Evolutionary conservation across 176 grass and related monocot genomes (phyloP), one percentile per base, ranked within the genome.

Genomic region (Elymus sibiricus): DNA sequence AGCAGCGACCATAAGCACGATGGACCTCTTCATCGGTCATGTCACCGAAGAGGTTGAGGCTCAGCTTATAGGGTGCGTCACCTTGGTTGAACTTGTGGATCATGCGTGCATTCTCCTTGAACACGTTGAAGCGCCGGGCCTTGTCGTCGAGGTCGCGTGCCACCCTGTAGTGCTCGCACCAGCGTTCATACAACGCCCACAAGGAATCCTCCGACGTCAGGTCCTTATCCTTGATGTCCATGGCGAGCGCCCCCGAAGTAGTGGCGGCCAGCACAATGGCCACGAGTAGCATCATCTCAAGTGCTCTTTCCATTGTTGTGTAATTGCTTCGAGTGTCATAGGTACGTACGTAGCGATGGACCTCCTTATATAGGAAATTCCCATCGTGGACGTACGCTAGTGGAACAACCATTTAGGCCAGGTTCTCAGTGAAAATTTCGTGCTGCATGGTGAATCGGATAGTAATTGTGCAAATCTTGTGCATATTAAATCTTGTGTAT

Each of bases 41-140:
- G 81, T 92, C 89, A 34, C 63, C 72, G 56, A 94, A 90, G 46
- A 9, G 77, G 72, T 94, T 92, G 53, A 92, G 83, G 21, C 78
- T 64, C 1, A 89, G 84, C 42, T 82, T 89, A 77, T 94, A 94
- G 1, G 81, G 43, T 19, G 60, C 69, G 46, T 83, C 67, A 62
- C 80, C 51, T 11, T 10, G 25, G 76, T 91, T 91, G 75, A 77
- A 84, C 29, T 82, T 76, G 49, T 91, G 70, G 61, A 91, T 76
- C 84, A 47, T 56, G 15, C 11, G 59, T 11, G 77, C 92, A 56
- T 89, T 94, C 63, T 80, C 73, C 65, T 86, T 86, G 82, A 92
- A 92, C 87, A 88, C 60, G 40, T 73, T 63, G 82, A 95, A 95
- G 78, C 61, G 85, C 11, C 51, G 77, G 2, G 27, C 24, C 58